A percentile compares a stretch with the other conserved stretches of the same genome.
Conservation (phyloP, 75 land plant species). For the Pseudotsuga menziesii region DNA sequence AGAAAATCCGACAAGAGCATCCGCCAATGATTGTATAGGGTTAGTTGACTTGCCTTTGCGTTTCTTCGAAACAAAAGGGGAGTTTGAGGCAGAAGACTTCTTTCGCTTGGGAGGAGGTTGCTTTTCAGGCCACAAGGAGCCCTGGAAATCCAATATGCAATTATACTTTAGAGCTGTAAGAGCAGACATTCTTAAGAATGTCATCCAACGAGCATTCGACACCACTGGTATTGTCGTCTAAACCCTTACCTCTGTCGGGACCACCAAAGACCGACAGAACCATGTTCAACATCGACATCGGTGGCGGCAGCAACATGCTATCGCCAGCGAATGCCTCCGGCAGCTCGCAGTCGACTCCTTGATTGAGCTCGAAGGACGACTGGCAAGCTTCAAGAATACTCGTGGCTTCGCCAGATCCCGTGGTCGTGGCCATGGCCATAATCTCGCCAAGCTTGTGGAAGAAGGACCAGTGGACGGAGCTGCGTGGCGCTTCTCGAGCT, state of each 20-base stretch:
- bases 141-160: not conserved
- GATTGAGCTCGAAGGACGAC: not conserved
- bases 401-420: not conserved
- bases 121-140: not conserved
- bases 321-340: slow-evolving; percentile 5
- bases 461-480: slow-evolving; percentile 13
- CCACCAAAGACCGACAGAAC: not conserved
- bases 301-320: not conserved
- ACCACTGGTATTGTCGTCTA: not conserved
- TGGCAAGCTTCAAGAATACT: not conserved
- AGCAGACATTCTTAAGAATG: not conserved
- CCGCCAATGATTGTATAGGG: too few relatives aligned
- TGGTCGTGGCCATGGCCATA: slow-evolving; percentile 9
- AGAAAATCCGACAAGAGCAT: too few relatives aligned
- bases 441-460: slow-evolving; percentile 17
- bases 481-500: slow-evolving; percentile 14
- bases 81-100: not conserved
- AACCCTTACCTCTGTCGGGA: not conserved
- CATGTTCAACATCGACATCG: not conserved
- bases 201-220: slow-evolving; percentile 1
- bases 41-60: too few relatives aligned
- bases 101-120: not conserved
- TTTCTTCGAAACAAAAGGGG: too few relatives aligned
- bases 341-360: not conserved
- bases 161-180: not conserved